Evolutionary conservation across 2,329 filamentous ascomycete species (phyloP).

Genomic region (Talaromyces verruculosus): DNA sequence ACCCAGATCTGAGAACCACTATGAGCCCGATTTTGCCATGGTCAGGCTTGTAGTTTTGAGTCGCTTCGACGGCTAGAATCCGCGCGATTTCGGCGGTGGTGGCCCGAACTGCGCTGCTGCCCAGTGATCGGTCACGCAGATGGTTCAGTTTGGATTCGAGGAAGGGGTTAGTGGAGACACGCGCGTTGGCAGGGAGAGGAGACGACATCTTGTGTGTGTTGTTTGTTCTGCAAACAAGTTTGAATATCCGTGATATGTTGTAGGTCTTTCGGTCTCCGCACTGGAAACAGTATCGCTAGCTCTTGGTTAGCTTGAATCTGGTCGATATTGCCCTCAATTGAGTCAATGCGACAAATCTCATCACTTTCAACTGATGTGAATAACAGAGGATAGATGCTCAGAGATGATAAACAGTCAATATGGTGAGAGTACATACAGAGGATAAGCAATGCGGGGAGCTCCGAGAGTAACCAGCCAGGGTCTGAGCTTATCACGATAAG

Average conservation of each 20-base stretch:
- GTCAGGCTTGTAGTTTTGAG: constrained; percentile 13
- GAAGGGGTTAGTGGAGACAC: constrained; percentile 24
- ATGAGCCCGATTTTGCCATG: constrained; percentile 24
- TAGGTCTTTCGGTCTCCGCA: neutral
- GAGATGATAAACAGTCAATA: neutral
- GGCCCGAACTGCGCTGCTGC: constrained; percentile 23
- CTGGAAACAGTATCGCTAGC: neutral
- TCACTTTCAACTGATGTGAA: no score
- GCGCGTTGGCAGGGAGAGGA: constrained; percentile 21
- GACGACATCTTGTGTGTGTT: neutral
- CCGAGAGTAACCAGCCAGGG: constrained; percentile 7
- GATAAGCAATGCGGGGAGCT: constrained; percentile 18
- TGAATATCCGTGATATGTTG: neutral
- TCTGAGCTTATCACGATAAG: constrained; percentile 22
- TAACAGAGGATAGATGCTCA: neutral
- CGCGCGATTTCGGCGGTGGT: constrained; percentile 24
- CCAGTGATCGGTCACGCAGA: constrained; percentile 24
- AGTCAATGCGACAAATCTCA: neutral
- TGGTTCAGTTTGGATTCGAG: constrained; percentile 23
- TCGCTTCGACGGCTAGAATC: constrained; percentile 24
- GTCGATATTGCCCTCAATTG: neutral
- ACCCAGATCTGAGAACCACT: constrained; percentile 39
- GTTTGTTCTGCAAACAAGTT: neutral
- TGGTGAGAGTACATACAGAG: neutral
- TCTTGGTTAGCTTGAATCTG: neutral